phyloP scores from a whole-genome alignment of 1,284 basidiomycete genomes.

The Stygiomarasmius scandens region DNA sequence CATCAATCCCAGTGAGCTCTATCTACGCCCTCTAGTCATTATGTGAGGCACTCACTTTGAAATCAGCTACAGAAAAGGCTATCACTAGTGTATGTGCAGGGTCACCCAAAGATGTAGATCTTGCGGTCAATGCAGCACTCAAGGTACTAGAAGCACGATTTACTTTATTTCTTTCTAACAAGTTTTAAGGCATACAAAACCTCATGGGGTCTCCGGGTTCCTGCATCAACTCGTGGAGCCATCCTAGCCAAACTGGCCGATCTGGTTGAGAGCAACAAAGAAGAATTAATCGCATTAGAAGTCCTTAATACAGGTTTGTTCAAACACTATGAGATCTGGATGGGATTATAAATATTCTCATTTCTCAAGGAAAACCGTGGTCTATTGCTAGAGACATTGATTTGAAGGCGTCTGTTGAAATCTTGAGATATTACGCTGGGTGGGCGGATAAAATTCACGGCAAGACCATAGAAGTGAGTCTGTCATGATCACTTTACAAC shows the following conservation, averaged over 20 bases:
- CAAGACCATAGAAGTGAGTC: constrained; percentile 60
- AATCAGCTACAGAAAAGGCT: constrained; percentile 67
- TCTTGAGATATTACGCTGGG: constrained; percentile 50
- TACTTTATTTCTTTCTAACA: too few relatives aligned
- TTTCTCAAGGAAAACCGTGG: constrained; percentile 50
- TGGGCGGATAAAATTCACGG: constrained; percentile 70
- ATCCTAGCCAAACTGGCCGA: constrained; percentile 72
- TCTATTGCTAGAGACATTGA: too few relatives aligned
- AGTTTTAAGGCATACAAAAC: constrained; percentile 59
- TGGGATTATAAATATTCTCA: too few relatives aligned
- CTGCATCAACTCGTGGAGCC: constrained; percentile 64
- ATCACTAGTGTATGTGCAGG: constrained; percentile 69
- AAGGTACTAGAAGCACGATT: too few relatives aligned
- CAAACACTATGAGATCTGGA: neutral
- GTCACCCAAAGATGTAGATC: constrained; percentile 67
- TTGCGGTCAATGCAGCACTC: constrained; percentile 72
- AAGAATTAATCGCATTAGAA: constrained; percentile 77
- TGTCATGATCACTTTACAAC: constrained; percentile 31
- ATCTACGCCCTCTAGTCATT: too few relatives aligned
- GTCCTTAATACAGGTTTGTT: constrained; percentile 60
- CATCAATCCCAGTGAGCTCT: constrained; percentile 66
- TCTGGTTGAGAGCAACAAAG: constrained; percentile 68
- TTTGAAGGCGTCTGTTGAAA: too few relatives aligned
- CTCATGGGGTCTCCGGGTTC: constrained; percentile 64
- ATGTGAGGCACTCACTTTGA: neutral